Base-by-base conservation (phyloP, 23 red algal species). In the Gracilaria caudata region DNA sequence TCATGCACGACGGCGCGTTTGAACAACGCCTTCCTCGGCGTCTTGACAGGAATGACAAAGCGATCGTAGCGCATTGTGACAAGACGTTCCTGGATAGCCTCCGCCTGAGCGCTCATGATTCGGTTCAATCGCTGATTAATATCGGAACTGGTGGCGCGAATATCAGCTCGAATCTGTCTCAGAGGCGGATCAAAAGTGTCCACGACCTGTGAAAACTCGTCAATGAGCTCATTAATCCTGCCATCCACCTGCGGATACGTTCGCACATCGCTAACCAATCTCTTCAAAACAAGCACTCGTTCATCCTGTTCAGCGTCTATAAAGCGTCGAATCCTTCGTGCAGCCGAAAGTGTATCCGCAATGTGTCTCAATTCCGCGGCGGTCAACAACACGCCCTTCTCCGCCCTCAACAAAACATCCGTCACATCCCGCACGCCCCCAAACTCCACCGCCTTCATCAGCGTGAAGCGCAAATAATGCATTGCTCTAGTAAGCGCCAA, bases 1-100 rank as follows among this genome's bases (percentile, higher is more conserved):
- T 99, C 97, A 55, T 99, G 97, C 35, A 99, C 92, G 40, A 94
- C 73, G 24, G 89, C 93, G 34, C 68, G 65, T 34, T 59, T 57
- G 51, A 99, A 86, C 23, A 39, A 30, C 33, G 33, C 63, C n/a
- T 94, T 92, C 23, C 33, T 56, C 11, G 34, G 44, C 37, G 84
- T 87, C 73, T 99, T 99, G 49, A 99, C 97, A n/a, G 93, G 76
- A 19, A 99, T 77, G 24, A 99, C 97, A 56, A 82, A 93, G n/a
- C 97, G 87, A 43, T 94, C 97, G 71, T 94, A 99, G 13, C 97
- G 90, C 30, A 61, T 61, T 9, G 90, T 99, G 16, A 91, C 66
- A 7, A 92, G 54, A 21, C 66, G 64, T 23, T 95, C 88, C 89
- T 99, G 97, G 29, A 99, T 60, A 11, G 90, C 90, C 4, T 94